Evolutionary conservation across 2,329 filamentous ascomycete species (phyloP).

Genomic region (Clonostachys rhizophaga): DNA sequence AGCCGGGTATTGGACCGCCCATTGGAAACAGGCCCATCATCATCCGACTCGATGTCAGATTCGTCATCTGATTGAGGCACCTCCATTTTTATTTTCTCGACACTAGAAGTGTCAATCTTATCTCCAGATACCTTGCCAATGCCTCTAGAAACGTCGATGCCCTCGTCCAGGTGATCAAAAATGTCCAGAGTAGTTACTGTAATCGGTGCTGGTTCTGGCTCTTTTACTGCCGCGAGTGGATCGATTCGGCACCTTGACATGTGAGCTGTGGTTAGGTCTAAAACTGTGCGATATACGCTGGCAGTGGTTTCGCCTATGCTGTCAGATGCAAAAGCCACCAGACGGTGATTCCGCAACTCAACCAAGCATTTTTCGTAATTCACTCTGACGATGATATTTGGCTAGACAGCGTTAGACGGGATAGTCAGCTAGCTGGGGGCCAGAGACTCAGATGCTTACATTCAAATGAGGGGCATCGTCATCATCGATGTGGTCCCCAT

Average conservation of each 20-base stretch:
- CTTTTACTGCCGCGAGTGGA: constrained; percentile 16
- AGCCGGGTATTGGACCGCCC: not conserved
- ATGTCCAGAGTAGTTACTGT: constrained; percentile 51
- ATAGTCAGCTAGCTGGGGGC: constrained; percentile 32
- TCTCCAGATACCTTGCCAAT: constrained; percentile 50
- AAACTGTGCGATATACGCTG: constrained; percentile 70
- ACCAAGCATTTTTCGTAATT: constrained; percentile 85
- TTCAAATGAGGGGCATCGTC: constrained; percentile 9
- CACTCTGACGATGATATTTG: constrained; percentile 68
- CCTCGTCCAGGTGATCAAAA: constrained; percentile 46
- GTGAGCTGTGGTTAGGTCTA: constrained; percentile 66
- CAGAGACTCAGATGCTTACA: constrained; percentile 4
- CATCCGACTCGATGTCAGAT: constrained; percentile 15
- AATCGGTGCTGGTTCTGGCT: constrained; percentile 21
- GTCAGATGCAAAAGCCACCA: constrained; percentile 68
- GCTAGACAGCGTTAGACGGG: constrained; percentile 39
- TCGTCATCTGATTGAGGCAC: constrained; percentile 14
- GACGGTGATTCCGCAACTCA: constrained; percentile 72
- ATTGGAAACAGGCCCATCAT: constrained; percentile 1
- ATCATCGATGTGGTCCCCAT: constrained; percentile 19
- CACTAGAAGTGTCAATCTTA: constrained; percentile 38
- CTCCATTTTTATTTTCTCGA: constrained; percentile 41
- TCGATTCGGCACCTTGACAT: constrained; percentile 63
- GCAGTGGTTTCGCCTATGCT: constrained; percentile 70
- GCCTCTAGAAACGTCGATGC: constrained; percentile 47